A percentile compares a stretch with the other conserved stretches of the same genome.
Evolutionary conservation across 2,329 filamentous ascomycete genomes (phyloP).

Genomic region (Aspergillus bombycis): DNA sequence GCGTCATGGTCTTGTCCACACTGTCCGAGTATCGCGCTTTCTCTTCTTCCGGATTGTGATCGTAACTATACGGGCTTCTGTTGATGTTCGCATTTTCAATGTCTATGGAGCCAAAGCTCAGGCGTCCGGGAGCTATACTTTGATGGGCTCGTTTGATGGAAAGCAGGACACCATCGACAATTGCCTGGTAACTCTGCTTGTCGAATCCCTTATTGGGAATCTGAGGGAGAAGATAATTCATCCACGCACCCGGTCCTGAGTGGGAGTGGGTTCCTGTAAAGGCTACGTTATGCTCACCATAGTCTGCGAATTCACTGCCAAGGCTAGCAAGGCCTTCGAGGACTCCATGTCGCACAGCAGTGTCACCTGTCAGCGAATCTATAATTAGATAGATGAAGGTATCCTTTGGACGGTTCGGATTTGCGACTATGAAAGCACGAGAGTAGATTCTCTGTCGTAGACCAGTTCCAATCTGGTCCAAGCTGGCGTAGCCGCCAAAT

Average conservation of each 20-base stretch:
- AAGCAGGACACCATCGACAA: constrained; percentile 81
- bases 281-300: constrained; percentile 79
- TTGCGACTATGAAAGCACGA: constrained; percentile 83
- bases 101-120: constrained; percentile 71
- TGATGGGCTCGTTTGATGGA: constrained; percentile 83
- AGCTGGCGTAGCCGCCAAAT: constrained; percentile 88
- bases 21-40: constrained; percentile 66
- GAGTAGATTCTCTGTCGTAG: constrained; percentile 87
- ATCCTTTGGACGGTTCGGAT: constrained; percentile 65
- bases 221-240: constrained; percentile 92
- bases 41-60: constrained; percentile 80
- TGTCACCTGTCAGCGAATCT: constrained; percentile 86
- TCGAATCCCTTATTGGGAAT: constrained; percentile 86
- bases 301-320: constrained; percentile 73
- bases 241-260: constrained; percentile 86
- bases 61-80: constrained; percentile 83
- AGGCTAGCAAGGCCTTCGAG: constrained; percentile 71
- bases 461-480: constrained; percentile 79
- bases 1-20: constrained; percentile 76
- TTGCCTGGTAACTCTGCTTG: constrained; percentile 82
- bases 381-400: constrained; percentile 86
- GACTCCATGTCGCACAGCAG: constrained; percentile 84
- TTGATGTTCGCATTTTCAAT: constrained; percentile 82
- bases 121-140: constrained; percentile 67
- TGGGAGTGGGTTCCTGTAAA: constrained; percentile 93